phyloP scores from a whole-genome alignment of 176 grass and related monocot species.

The Otatea glauca region DNA sequence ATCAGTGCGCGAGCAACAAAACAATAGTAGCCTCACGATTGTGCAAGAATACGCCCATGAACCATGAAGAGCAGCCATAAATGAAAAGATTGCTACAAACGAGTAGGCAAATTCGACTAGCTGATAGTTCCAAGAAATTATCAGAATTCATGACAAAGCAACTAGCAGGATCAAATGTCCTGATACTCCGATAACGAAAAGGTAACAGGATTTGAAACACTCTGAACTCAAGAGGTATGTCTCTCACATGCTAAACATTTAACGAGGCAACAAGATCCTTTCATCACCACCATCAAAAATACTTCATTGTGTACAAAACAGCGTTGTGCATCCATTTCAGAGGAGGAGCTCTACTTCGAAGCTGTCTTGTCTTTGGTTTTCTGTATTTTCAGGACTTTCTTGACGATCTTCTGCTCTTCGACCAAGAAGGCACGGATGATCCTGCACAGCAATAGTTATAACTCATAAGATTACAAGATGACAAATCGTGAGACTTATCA shows the following conservation, averaged over 20 bases:
- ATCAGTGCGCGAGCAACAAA: background rate
- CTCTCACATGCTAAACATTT: conserved; percentile 57
- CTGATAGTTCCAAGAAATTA: conserved; percentile 37
- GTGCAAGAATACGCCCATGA: background rate
- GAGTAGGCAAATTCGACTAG: conserved; percentile 17
- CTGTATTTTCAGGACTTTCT: conserved; percentile 93
- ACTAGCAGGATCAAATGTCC: conserved; percentile 48
- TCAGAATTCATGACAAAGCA: conserved; percentile 45
- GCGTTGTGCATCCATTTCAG: conserved; percentile 17
- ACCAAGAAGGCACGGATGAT: conserved; percentile 86
- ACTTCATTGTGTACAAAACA: conserved; percentile 52
- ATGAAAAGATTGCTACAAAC: background rate
- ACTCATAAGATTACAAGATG: background rate
- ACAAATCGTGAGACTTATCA: background rate
- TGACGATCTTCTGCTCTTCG: conserved; percentile 91
- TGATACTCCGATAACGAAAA: conserved; percentile 44
- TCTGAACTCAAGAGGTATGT: conserved; percentile 52
- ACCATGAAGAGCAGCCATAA: background rate
- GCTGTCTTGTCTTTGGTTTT: conserved; percentile 77
- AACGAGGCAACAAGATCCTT: conserved; percentile 43
- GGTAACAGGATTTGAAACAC: conserved; percentile 24
- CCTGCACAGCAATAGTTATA: conserved; percentile 42
- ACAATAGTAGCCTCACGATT: background rate
- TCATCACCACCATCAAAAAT: conserved; percentile 51
- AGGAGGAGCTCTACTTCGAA: conserved; percentile 52